A percentile compares a stretch with the other conserved stretches of the same genome.
Conservation (phyloP, 192 early-diverging fungal species). For the Linnemannia exigua region DNA sequence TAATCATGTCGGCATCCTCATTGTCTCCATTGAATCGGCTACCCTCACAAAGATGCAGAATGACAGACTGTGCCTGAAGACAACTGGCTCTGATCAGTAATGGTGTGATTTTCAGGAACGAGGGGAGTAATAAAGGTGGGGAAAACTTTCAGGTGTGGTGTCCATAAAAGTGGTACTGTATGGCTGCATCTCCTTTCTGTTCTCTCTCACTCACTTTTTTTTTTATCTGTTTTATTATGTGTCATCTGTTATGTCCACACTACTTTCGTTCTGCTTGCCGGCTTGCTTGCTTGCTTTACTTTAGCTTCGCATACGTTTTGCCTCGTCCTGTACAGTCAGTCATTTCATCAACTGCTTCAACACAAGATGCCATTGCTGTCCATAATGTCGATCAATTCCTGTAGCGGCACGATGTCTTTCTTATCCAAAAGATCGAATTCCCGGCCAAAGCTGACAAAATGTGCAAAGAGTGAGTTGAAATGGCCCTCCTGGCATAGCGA, state of each 20-base stretch:
- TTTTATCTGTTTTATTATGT: no score
- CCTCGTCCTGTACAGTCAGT: no score
- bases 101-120: background rate
- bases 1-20: no score
- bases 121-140: background rate
- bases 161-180: no score
- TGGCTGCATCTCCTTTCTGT: no score
- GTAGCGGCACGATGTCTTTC: slow-evolving; percentile 88
- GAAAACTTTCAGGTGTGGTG: no score
- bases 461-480: slow-evolving; percentile 96
- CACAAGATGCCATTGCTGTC: slow-evolving; percentile 54
- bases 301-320: background rate
- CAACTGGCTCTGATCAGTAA: background rate
- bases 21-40: no score
- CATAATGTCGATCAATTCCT: slow-evolving; percentile 78
- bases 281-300: background rate
- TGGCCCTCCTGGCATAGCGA: slow-evolving; percentile 89
- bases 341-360: no score
- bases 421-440: slow-evolving; percentile 96
- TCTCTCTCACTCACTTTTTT: no score
- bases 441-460: slow-evolving; percentile 92
- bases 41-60: no score
- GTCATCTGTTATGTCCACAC: background rate
- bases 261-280: no score
- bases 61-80: no score